Evolutionary conservation across 805 yeast species (phyloP), one percentile per base, ranked within the genome.

Genomic region (Wickerhamiella kazuoi): DNA sequence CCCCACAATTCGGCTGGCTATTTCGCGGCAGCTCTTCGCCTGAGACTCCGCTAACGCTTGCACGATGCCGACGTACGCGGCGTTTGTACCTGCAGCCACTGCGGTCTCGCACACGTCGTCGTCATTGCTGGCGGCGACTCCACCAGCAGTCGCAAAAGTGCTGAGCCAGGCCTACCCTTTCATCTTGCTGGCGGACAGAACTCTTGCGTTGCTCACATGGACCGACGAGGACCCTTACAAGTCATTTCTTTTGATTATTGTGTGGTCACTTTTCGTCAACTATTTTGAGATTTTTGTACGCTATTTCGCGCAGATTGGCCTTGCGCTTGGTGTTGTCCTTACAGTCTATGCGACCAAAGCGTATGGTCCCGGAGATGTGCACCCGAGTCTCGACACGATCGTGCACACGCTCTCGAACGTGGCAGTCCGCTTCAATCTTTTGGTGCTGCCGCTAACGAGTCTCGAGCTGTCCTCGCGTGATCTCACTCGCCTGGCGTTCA

Each of bases 371-470:
- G 74, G 72, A 46, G 73, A 79, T 44, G 69, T 65, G 28, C 74
- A 76, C 46, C 90, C 96, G 13, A 81, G 94, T 0, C 63, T 90
- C 44, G 97, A 87, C 54, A 87, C 82, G 42, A 79, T 83, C 34
- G 75, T 86, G 9, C 81, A 74, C 44, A 70, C 78, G 5, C 68
- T 90, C 52, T 74, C 86, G 4, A 68, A 77, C 17, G 75, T 83
- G 3, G 73, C 83, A 41, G 68, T 76, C 41, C 76, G 84, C 50
- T 73, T 81, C 5, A 93, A 83, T 51, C 61, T 83, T 53, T 62
- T 87, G 36, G 62, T 86, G 34, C 67, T 76, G 20, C 97, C 98
- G n/a, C 63, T 87, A 36, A 74, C 86, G 1, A 61, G 76, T 6
- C 60, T 79, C 45, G 34, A 74, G n/a, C 63, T 87, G 46, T 74